phyloP scores from a whole-genome alignment of 345 rosid genomes.

The Populus tremula region DNA sequence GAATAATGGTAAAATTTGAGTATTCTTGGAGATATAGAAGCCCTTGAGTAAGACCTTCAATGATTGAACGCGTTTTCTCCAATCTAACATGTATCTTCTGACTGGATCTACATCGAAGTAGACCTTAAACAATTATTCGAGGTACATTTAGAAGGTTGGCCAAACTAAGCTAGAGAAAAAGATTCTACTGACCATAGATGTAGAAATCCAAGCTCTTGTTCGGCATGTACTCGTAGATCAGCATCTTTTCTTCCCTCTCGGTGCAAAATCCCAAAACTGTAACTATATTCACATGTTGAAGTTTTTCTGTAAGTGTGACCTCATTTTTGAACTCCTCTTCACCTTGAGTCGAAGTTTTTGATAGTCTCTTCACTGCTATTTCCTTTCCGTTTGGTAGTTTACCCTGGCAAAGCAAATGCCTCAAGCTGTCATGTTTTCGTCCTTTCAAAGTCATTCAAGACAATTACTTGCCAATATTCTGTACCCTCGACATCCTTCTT shows the following conservation, averaged over 20 bases:
- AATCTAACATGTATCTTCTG: conserved; percentile 20
- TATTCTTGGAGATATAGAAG: conserved; percentile 50
- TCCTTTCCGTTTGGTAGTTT: conserved; percentile 26
- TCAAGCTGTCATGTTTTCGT: no score
- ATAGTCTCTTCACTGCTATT: conserved; percentile 49
- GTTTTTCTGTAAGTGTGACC: conserved; percentile 33
- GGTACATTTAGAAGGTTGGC: neutral
- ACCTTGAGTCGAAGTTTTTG: conserved; percentile 39
- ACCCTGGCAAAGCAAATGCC: conserved; percentile 19
- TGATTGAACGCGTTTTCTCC: conserved; percentile 37
- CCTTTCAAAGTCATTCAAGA: no score
- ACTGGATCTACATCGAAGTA: conserved; percentile 23
- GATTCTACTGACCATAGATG: conserved; percentile 22
- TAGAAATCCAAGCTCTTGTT: conserved; percentile 31
- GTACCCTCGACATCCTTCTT: no score
- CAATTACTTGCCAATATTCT: no score
- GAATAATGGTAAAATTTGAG: conserved; percentile 45
- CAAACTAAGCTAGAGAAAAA: neutral
- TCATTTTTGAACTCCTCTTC: conserved; percentile 38
- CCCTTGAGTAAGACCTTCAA: conserved; percentile 50
- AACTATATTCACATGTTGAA: conserved; percentile 45
- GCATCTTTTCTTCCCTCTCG: conserved; percentile 36
- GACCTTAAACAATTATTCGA: no score
- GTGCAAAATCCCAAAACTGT: conserved; percentile 34
- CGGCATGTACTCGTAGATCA: conserved; percentile 6